These are phyloP conservation scores for Monosporascus sp. DNA, from an alignment of 2,329 filamentous ascomycete species.

Conservation along the genomic window DNA sequence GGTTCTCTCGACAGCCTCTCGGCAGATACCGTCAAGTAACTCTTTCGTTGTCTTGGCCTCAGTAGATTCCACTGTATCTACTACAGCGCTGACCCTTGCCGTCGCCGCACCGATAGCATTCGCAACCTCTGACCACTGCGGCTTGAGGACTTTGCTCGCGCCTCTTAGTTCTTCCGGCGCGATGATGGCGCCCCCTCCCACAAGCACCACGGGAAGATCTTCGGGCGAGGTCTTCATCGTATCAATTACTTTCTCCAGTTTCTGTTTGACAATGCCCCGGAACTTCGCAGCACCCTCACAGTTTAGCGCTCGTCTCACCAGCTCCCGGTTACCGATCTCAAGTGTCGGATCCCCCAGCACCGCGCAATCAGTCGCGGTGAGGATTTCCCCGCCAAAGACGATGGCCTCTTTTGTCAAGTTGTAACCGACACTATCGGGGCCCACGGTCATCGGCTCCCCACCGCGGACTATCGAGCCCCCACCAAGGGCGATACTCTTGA, in stretches of 20 bases:
- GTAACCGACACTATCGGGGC: slow-evolving; percentile 59
- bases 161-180: slow-evolving; percentile 50
- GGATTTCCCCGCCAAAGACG: slow-evolving; percentile 50
- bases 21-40: slow-evolving; percentile 32
- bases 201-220: slow-evolving; percentile 55
- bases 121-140: slow-evolving; percentile 53
- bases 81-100: slow-evolving; percentile 51
- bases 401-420: slow-evolving; percentile 48
- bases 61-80: slow-evolving; percentile 46
- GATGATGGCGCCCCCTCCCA: slow-evolving; percentile 58
- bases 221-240: slow-evolving; percentile 58
- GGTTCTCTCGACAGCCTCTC: slow-evolving; percentile 38
- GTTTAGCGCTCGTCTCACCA: slow-evolving; percentile 14
- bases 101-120: slow-evolving; percentile 63
- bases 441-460: slow-evolving; percentile 39
- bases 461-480: slow-evolving; percentile 52
- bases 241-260: slow-evolving; percentile 40
- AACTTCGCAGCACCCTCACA: slow-evolving; percentile 22
- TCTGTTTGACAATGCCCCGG: slow-evolving; percentile 18
- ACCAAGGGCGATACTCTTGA: slow-evolving; percentile 55
- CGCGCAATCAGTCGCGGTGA: slow-evolving; percentile 55
- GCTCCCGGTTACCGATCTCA: slow-evolving; percentile 36
- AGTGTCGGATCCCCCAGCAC: slow-evolving; percentile 29
- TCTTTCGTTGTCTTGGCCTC: slow-evolving; percentile 34
- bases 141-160: slow-evolving; percentile 51